Base-by-base conservation (phyloP, 208 protist species). In the Trypanosoma brucei region DNA sequence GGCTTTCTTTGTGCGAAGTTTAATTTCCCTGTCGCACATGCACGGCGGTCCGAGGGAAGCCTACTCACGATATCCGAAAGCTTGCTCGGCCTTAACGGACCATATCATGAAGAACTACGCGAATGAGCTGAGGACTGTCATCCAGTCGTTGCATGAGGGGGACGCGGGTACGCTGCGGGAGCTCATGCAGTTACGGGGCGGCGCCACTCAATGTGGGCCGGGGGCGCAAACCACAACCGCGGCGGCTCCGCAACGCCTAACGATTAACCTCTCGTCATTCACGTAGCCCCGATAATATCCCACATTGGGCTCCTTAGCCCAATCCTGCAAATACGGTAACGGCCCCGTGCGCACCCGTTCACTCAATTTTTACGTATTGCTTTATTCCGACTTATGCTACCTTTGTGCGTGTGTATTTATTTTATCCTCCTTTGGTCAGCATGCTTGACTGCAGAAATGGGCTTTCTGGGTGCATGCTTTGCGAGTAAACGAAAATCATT, bases 181-280 rank as follows among this genome's bases (percentile, higher is more conserved):
- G 45, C 83, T 93, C 56, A 90, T 93, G 86, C 75, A 87, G 49
- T 65, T 39, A n/a, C 22, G 39, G 53, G 33, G 36, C 7, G 22
- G 0, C 37, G 55, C 35, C 7, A 8, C 44, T 33, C 33, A 44
- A 40, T 6, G 11, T 1, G 54, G 42, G 37, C 14, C 13, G 13
- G 33, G 36, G 22, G 2, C 39, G 11, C 31, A 39, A 22, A 13
- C 2, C 14, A 44, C 44, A 33, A 58, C 58, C 22, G 35, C 35
- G 8, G 11, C 50, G 6, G 37, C 59, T 6, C 56, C 56, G 34
- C 56, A 69, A 3, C 55, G 64, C 39, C 56, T 67, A 1, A 52
- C 0, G n/a, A 67, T 67, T 30, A 67, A 67, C 42, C 35, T 64
- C 30, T 53, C 59, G 38, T 64, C 48, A 36, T 64, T 44, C 36